Percentiles rank a stretch among this genome's conserved stretches.
Conservation (phyloP, 208 protist species). For the Trypanosoma conorhini region DNA sequence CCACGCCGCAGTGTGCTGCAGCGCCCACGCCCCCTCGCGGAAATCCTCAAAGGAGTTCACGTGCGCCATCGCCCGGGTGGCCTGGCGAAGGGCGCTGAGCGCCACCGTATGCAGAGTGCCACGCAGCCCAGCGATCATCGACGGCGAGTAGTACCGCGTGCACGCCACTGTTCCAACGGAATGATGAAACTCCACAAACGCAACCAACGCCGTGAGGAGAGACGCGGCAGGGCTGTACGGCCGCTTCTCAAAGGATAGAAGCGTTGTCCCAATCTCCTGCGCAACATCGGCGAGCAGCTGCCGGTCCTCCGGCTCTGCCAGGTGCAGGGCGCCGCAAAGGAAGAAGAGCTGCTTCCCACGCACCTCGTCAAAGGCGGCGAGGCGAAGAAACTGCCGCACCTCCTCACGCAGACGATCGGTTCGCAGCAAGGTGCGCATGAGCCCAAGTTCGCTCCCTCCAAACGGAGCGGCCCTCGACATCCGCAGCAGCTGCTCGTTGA, state of each 20-base stretch:
- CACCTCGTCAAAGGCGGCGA: constrained; percentile 30
- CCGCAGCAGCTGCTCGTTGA: constrained; percentile 33
- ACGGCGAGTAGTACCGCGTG: constrained; percentile 20
- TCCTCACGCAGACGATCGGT: constrained; percentile 20
- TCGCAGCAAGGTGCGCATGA: constrained; percentile 22
- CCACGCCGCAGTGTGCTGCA: constrained; percentile 47
- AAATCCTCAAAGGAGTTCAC: constrained; percentile 27
- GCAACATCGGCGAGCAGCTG: constrained; percentile 30
- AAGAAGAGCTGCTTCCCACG: constrained; percentile 72
- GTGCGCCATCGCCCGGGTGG: constrained; percentile 13
- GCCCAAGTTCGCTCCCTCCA: constrained; percentile 6
- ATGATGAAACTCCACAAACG: constrained; percentile 69
- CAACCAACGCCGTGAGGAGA: constrained; percentile 43
- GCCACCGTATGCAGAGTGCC: constrained; percentile 30
- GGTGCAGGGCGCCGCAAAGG: constrained; percentile 55
- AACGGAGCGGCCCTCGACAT: constrained; percentile 15
- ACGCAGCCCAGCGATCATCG: constrained; percentile 20
- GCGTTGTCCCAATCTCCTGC: constrained; percentile 28
- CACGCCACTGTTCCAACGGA: constrained; percentile 42
- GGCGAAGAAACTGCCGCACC: constrained; percentile 40
- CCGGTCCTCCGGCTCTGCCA: constrained; percentile 12
- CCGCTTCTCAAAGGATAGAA: constrained; percentile 50
- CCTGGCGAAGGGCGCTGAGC: constrained; percentile 20
- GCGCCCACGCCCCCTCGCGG: constrained; percentile 19
- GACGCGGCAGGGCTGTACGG: constrained; percentile 37